These are phyloP conservation scores for Paecilomyces formosus DNA, from an alignment of 2,329 filamentous ascomycete genomes.

Conservation along the genomic window DNA sequence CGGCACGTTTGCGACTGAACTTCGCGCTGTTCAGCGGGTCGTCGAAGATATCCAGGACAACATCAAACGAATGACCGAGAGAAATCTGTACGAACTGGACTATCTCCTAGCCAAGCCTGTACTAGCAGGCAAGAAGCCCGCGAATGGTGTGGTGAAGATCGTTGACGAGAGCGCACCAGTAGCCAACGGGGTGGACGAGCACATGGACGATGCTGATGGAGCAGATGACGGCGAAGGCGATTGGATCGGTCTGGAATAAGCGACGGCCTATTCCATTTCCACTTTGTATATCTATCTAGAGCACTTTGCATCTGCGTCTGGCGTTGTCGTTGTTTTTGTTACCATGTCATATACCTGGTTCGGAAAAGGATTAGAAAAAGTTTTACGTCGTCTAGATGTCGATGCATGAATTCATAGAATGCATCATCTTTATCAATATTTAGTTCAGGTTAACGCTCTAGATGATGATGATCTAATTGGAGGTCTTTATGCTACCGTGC, in stretches of 20 bases:
- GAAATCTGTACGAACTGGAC: constrained; percentile 83
- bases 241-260: background rate
- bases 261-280: background rate
- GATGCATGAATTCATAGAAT: background rate
- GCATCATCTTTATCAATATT: background rate
- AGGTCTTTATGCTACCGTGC: too few species aligned
- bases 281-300: background rate
- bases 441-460: background rate
- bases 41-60: constrained; percentile 75
- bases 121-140: constrained; percentile 21
- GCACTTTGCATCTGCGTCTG: background rate
- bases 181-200: background rate
- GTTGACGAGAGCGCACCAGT: constrained; percentile 15
- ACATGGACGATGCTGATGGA: background rate
- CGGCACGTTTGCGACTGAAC: constrained; percentile 71
- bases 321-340: background rate
- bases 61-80: constrained; percentile 72
- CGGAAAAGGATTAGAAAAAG: background rate
- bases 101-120: constrained; percentile 59
- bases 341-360: background rate
- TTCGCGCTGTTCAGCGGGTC: constrained; percentile 74
- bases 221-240: background rate
- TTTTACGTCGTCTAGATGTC: background rate
- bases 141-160: constrained; percentile 19
- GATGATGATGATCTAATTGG: too few species aligned